Evolutionary conservation across 2,329 filamentous ascomycete genomes (phyloP), one percentile per base, ranked within the genome.

Genomic region (Alternaria viburni): DNA sequence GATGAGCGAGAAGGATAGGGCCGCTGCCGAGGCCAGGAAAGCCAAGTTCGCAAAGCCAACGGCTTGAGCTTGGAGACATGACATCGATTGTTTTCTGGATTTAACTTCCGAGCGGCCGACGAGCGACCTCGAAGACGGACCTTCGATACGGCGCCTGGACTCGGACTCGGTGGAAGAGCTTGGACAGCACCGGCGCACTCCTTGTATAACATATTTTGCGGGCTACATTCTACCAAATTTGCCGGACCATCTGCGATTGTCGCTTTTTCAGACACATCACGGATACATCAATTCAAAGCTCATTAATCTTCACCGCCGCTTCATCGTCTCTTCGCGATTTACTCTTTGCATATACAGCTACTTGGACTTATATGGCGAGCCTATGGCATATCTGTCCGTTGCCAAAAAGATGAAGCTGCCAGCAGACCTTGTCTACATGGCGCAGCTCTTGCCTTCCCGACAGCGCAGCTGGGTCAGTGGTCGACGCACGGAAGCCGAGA

Each of bases 1-100:
- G 81, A 83, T 84, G 81, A 82, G 65, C 54, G 81, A 81, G 19
- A 77, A 76, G 32, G 83, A 85, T 62, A 75, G 72, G 50, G 78
- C 77, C 57, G 81, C 79, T 56, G 81, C 81, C 15, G 82, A 84
- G 56, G 79, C 78, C 47, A 71, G 83, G 57, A 84, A 83, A 75
- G 80, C 80, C 13, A 82, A 79, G 63, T 84, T 81, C 60, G 77
- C 80, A 5, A 73, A 73, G 61, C 69, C 74, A 19, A 68, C 74
- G 17, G 74, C 73, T 62, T 75, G 61, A 72, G 51, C 45, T 30
- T 62, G 23, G 56, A 51, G 15, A 50, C 12, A 49, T 19, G 6
- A 13, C 36, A 44, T 45, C 43, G 19, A 52, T 47, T 44, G n/a
- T 57, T 67, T 61, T 30, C 43, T 59, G 52, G 13, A 54, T 57